Evolutionary conservation across 805 yeast genomes (phyloP).

Genomic region (Candida maesae): DNA sequence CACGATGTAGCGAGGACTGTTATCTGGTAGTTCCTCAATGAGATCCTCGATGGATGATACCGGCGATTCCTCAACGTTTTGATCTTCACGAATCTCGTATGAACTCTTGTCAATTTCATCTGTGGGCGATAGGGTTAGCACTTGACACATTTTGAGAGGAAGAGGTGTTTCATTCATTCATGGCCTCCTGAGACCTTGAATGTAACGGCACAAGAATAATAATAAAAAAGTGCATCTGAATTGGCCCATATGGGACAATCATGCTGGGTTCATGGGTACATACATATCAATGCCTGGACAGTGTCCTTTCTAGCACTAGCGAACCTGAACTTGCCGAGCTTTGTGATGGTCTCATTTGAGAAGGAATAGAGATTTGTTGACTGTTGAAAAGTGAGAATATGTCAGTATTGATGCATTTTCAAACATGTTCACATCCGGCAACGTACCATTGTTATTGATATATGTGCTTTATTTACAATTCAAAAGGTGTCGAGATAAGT

Average conservation of each 20-base stretch:
- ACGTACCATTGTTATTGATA: too few species aligned
- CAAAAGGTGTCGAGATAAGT: too few species aligned
- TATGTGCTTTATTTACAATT: too few species aligned
- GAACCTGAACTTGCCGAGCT: constrained; percentile 68
- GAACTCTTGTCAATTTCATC: constrained; percentile 54
- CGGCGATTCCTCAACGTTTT: constrained; percentile 37
- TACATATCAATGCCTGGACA: constrained; percentile 61
- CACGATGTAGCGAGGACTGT: constrained; percentile 70
- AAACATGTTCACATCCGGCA: too few species aligned
- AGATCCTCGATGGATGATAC: constrained; percentile 55
- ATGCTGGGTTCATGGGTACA: too few species aligned
- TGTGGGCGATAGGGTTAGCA: constrained; percentile 14
- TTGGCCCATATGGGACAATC: too few species aligned
- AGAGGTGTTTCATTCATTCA: neutral
- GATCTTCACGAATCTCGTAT: constrained; percentile 49
- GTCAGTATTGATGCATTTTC: too few species aligned
- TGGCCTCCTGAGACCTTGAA: too few species aligned
- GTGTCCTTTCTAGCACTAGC: constrained; percentile 60
- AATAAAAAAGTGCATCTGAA: too few species aligned
- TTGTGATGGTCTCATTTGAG: constrained; percentile 54
- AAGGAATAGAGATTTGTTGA: constrained; percentile 58
- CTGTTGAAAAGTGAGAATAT: constrained; percentile 15
- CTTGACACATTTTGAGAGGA: neutral
- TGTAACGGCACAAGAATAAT: too few species aligned
- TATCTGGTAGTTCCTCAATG: constrained; percentile 76